Percentiles rank a stretch among this genome's conserved stretches.
Evolutionary conservation across 176 grass and related monocot species (phyloP).

Genomic region (Otatea glauca): DNA sequence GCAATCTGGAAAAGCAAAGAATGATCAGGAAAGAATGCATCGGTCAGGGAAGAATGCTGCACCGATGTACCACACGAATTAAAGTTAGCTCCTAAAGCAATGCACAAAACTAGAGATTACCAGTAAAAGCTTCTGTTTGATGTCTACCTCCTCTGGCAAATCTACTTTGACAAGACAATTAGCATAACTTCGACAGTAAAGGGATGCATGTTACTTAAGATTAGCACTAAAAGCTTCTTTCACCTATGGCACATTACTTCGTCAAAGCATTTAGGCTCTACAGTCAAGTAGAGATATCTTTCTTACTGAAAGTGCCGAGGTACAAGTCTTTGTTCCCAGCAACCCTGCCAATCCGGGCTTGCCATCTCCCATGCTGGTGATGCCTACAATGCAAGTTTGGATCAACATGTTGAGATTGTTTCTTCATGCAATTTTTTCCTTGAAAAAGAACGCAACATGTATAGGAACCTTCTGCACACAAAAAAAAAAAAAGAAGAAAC

Average conservation of each 20-base stretch:
- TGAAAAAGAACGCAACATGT: slow-evolving; percentile 4
- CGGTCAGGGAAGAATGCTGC: slow-evolving; percentile 51
- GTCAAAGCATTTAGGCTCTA: slow-evolving; percentile 25
- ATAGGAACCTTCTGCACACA: neutral
- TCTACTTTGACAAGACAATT: slow-evolving; percentile 50
- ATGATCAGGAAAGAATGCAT: slow-evolving; percentile 65
- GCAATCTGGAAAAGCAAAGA: slow-evolving; percentile 70
- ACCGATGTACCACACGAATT: slow-evolving; percentile 7
- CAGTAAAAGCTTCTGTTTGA: slow-evolving; percentile 35
- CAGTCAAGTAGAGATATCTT: slow-evolving; percentile 17
- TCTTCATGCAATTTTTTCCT: neutral
- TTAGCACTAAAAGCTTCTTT: slow-evolving; percentile 42
- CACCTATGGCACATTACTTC: slow-evolving; percentile 44
- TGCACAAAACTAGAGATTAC: slow-evolving; percentile 4
- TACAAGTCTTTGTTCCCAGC: slow-evolving; percentile 99
- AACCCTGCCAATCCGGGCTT: slow-evolving; percentile 91
- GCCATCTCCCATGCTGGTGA: slow-evolving; percentile 98
- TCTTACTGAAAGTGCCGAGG: slow-evolving; percentile 98
- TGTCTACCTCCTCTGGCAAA: slow-evolving; percentile 25
- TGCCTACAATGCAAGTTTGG: slow-evolving; percentile 58
- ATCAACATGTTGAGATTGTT: neutral
- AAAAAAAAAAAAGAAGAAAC: slow-evolving; percentile 9
- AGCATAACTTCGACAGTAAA: slow-evolving; percentile 29
- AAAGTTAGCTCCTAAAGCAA: slow-evolving; percentile 41
- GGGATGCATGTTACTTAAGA: neutral